These are phyloP conservation scores for Yamadazyma trypodendri DNA, from an alignment of 1,139 yeast species.

Conservation along the genomic window DNA sequence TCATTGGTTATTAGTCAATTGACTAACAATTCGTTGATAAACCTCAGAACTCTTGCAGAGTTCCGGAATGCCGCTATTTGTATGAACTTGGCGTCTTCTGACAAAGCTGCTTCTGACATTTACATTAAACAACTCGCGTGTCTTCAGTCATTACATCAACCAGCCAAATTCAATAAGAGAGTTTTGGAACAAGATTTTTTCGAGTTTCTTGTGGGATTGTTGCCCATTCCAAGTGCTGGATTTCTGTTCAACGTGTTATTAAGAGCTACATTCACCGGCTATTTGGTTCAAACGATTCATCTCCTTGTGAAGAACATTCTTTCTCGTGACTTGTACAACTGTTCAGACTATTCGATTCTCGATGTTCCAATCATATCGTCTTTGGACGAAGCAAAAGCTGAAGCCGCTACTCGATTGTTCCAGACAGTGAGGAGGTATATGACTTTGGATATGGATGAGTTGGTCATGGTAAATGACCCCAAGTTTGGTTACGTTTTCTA, in stretches of 20 bases:
- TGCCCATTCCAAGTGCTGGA: slow-evolving; percentile 43
- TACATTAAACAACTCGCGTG: slow-evolving; percentile 36
- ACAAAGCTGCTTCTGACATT: slow-evolving; percentile 24
- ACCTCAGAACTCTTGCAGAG: slow-evolving; percentile 55
- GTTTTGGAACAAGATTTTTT: slow-evolving; percentile 53
- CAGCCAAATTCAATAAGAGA: slow-evolving; percentile 25
- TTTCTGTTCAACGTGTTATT: slow-evolving; percentile 41
- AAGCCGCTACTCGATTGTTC: slow-evolving; percentile 18
- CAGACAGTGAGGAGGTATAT: slow-evolving; percentile 12
- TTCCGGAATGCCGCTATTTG: slow-evolving; percentile 38
- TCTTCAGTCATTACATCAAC: slow-evolving; percentile 25
- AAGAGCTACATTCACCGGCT: slow-evolving; percentile 40
- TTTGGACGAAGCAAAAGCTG: slow-evolving; percentile 20
- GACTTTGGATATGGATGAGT: slow-evolving; percentile 11
- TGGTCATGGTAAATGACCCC: slow-evolving; percentile 15
- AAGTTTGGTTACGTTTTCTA: slow-evolving; percentile 42
- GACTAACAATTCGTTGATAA: slow-evolving; percentile 57
- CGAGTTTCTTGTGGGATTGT: slow-evolving; percentile 46
- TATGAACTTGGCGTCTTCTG: slow-evolving; percentile 24
- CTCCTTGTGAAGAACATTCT: slow-evolving; percentile 25
- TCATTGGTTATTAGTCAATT: slow-evolving; percentile 55
- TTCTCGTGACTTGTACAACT: slow-evolving; percentile 22
- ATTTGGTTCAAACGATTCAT: slow-evolving; percentile 32
- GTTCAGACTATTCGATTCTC: slow-evolving; percentile 23
- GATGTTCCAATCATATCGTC: slow-evolving; percentile 36